Evolutionary conservation across 345 rosid genomes (phyloP).

Genomic region (Lepidium aucheri): DNA sequence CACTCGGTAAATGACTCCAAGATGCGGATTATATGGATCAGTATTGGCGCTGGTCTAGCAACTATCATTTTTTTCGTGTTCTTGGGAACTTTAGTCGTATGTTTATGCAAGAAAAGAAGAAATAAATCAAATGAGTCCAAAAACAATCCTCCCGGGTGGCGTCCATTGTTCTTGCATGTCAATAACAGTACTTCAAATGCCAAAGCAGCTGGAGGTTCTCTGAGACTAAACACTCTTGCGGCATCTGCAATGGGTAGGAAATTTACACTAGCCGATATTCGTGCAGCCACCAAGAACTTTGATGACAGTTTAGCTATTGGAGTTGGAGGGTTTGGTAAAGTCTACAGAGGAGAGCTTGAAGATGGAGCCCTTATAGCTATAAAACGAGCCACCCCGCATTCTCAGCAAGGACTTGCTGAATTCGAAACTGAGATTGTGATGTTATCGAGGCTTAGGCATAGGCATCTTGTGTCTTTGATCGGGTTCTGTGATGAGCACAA

Average conservation of each 20-base stretch:
- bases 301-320: slow-evolving; percentile 76
- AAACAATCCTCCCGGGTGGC: slow-evolving; percentile 45
- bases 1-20: slow-evolving; percentile 29
- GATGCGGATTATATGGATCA: slow-evolving; percentile 44
- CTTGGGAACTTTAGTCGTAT: slow-evolving; percentile 21
- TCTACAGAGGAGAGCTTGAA: slow-evolving; percentile 71
- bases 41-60: slow-evolving; percentile 48
- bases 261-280: slow-evolving; percentile 67
- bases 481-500: slow-evolving; percentile 84
- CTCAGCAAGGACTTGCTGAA: slow-evolving; percentile 82
- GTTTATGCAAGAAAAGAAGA: slow-evolving; percentile 35
- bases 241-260: slow-evolving; percentile 43
- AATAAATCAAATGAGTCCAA: slow-evolving; percentile 36
- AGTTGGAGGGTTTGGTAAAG: slow-evolving; percentile 86
- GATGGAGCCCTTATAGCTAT: slow-evolving; percentile 72
- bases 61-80: slow-evolving; percentile 33
- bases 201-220: slow-evolving; percentile 35
- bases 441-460: slow-evolving; percentile 84
- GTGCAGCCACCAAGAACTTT: slow-evolving; percentile 67
- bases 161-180: slow-evolving; percentile 50
- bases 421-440: slow-evolving; percentile 87
- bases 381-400: slow-evolving; percentile 82
- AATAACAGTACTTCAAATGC: slow-evolving; percentile 42
- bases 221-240: slow-evolving; percentile 31
- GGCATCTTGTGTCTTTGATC: slow-evolving; percentile 80